A percentile compares a stretch with the other conserved stretches of the same genome.
phyloP scores from a whole-genome alignment of 495 filamentous ascomycete species.

The Rhypophila decipiens region DNA sequence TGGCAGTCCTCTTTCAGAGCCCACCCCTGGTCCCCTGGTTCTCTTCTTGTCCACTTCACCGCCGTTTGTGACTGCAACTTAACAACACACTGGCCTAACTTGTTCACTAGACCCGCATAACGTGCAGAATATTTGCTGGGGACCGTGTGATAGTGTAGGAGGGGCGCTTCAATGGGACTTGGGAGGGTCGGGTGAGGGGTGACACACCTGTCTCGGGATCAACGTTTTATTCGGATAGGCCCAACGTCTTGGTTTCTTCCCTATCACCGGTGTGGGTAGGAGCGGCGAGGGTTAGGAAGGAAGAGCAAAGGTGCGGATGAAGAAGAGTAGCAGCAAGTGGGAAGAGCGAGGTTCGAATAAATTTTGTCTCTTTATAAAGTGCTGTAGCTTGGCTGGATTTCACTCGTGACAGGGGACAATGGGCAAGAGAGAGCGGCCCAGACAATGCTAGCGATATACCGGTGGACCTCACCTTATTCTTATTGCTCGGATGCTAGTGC shows the following conservation, averaged over 20 bases:
- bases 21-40: neutral
- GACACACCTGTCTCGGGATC: neutral
- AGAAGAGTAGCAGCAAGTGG: neutral
- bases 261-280: neutral
- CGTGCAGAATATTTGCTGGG: neutral
- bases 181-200: neutral
- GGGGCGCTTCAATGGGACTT: no score
- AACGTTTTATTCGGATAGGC: no score
- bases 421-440: neutral
- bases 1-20: neutral
- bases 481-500: neutral
- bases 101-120: neutral
- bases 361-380: neutral
- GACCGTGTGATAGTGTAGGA: neutral
- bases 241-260: neutral
- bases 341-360: slow-evolving; percentile 14
- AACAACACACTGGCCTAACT: neutral
- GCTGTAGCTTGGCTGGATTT: neutral
- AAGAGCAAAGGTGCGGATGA: neutral
- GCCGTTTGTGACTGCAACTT: neutral
- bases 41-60: neutral
- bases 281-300: neutral
- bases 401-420: slow-evolving; percentile 11
- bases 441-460: slow-evolving; percentile 10
- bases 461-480: neutral